These are phyloP conservation scores for Murraya paniculata DNA, from an alignment of 345 rosid species.

Conservation along the genomic window DNA sequence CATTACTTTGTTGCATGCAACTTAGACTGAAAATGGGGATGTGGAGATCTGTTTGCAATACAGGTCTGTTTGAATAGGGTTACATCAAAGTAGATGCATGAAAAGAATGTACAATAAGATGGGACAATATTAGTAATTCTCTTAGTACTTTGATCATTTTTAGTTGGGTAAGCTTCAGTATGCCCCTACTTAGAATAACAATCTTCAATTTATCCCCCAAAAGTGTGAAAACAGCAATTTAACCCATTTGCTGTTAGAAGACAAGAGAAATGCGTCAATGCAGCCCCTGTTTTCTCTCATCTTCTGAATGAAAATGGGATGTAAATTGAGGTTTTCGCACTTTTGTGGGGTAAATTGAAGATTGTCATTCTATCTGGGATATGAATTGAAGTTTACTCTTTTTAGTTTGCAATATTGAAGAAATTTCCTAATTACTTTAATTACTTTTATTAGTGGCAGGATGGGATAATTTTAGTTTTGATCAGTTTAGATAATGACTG, in stretches of 20 bases:
- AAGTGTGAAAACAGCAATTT: no score
- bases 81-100: background rate
- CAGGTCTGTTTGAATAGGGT: background rate
- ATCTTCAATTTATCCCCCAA: no score
- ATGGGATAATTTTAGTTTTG: background rate
- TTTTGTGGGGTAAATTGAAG: no score
- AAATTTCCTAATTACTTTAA: background rate
- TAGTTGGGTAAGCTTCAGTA: no score
- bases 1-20: background rate
- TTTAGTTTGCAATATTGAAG: background rate
- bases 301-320: no score
- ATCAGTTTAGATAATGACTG: background rate
- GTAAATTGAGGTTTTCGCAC: no score
- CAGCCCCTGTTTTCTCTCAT: no score
- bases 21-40: background rate
- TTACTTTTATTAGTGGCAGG: background rate
- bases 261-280: no score
- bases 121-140: background rate
- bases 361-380: no score
- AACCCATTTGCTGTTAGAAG: no score
- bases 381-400: background rate
- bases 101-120: background rate
- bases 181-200: no score
- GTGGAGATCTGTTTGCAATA: background rate
- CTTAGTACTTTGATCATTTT: background rate